Base-by-base conservation (phyloP, 768 basidiomycete species). In the Termitomyces sp. region DNA sequence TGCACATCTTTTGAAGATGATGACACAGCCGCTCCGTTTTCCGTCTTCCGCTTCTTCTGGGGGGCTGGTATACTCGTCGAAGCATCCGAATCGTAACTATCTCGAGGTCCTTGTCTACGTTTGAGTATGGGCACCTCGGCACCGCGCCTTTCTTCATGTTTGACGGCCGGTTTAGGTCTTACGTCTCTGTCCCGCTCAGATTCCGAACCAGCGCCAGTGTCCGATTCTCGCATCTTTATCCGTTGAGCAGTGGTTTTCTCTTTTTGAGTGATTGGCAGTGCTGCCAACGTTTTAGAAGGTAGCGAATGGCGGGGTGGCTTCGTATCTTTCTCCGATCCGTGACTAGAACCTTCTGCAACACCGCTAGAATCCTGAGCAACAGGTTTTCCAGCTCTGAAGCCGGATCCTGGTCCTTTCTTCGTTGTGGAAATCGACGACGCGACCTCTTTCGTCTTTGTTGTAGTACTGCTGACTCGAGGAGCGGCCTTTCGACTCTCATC, bases 331-430 rank as follows among this genome's bases (percentile, higher is more conserved):
- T 68, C 48, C 61, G 38, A 58, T 59, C 50, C 53, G 56, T 37
- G 54, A 16, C 40, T 53, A 12, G 62, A 34, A 43, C 8, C 58
- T 11, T 56, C 50, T 3, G 56, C 9, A 21, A 45, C 27, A 35
- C 44, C 41, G 47, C 19, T 41, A 5, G 54, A 19, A 47, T 65
- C 49, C 41, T 62, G 71, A 42, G 70, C 65, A 0, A 67, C 62
- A n/a, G 70, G 50, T 53, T 71, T 71, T 27, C 74, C 75, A 6
- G 68, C 71, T 57, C 71, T 74, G 62, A 73, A 81, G 3, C 81
- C 81, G 4, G 82, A 82, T 0, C 82, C 82, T 29, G 82, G 82
- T 12, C 71, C 55, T 34, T 77, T 74, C 47, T 75, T 69, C 9
- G 65, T 57, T 2, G 63, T 56, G 6, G 64, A 47, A 9, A 62